Evolutionary conservation across 805 yeast species (phyloP), one percentile per base, ranked within the genome.

Genomic region (Jamesozyma spencerorum): DNA sequence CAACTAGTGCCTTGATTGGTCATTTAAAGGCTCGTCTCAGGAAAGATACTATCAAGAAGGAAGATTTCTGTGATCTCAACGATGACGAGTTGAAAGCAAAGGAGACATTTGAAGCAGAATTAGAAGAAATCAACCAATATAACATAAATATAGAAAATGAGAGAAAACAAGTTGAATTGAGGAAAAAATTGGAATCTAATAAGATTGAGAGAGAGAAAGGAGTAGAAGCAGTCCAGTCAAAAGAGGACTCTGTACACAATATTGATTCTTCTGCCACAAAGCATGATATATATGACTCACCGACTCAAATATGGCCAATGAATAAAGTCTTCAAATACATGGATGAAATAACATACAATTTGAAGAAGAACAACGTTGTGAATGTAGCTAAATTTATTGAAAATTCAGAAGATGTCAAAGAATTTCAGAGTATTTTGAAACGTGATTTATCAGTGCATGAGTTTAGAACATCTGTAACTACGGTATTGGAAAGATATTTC

Each of bases 1-100:
- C 95, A 1, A 77, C 86, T 0, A 76, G 70, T 57, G 88, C 92
- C 1, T 66, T 83, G 39, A 63, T 74, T 38, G 88, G 86, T 0
- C 79, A 79, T 45, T 60, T 82, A 18, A 74, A 71, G 42, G 74
- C 85, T 0, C 66, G 77, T 34, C 59, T 73, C 17, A 44, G 34
- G 24, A 68, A 64, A 29, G 60, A 63, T 0, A 72, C 82, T 71
- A 62, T 75, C 2, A 70, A 67, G 34, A 47, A 69, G 35, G 72
- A 77, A 71, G 83, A 80, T 15, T 77, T 79, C 47, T 70, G 74
- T 46, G 69, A 69, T 5, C 55, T 76, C 35, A 48, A 37, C 20
- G 52, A 43, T 15, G 48, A 42, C 8, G 64, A 59, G 30, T 20
- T 27, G 18, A 44, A 37, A 15, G 38, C 39, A 10, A 37, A 44